phyloP scores from a whole-genome alignment of 345 rosid species.

The Theobroma cacao region DNA sequence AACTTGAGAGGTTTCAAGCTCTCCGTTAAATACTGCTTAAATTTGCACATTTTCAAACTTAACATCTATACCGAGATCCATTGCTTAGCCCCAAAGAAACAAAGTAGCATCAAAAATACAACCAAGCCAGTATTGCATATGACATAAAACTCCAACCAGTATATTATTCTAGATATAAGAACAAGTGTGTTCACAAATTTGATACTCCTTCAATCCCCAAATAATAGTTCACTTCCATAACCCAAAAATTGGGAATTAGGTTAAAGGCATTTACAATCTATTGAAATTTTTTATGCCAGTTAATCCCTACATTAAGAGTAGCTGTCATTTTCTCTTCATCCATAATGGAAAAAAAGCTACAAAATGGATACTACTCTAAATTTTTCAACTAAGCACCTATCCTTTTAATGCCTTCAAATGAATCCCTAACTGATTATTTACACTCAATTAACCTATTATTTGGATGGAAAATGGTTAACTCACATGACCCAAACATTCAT shows the following conservation, averaged over 20 bases:
- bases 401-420: not conserved
- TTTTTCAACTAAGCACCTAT: not conserved
- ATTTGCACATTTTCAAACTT: not conserved
- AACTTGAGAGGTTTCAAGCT: not conserved
- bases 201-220: not conserved
- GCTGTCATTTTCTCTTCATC: not conserved
- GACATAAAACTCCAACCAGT: not conserved
- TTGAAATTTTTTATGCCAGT: not conserved
- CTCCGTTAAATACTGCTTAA: not conserved
- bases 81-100: not conserved
- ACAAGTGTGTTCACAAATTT: not conserved
- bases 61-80: not conserved
- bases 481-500: not conserved
- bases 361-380: not conserved
- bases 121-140: too few species aligned
- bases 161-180: not conserved
- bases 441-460: not conserved
- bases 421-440: not conserved
- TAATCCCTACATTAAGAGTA: not conserved
- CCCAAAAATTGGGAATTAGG: not conserved
- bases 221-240: not conserved
- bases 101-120: too few species aligned
- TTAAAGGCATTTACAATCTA: not conserved
- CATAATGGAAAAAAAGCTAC: not conserved
- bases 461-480: not conserved